Base-by-base conservation (phyloP, 2,329 filamentous ascomycete genomes). In the Penicillium sp. region DNA sequence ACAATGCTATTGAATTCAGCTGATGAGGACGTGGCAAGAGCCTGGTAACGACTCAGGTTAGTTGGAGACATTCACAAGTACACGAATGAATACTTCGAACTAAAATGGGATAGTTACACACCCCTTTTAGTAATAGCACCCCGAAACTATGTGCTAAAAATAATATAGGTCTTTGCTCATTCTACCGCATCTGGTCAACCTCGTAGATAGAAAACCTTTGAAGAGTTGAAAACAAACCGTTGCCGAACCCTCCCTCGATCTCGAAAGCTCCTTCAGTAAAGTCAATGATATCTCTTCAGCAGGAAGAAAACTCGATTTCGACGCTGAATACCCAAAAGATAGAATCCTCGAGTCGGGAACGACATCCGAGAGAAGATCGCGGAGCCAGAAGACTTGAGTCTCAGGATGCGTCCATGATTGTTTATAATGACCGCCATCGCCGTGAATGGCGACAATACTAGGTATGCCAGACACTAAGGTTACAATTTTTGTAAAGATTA, bases 391-490 rank as follows among this genome's bases (percentile, higher is more conserved):
- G 6, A 46, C 49, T 28, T 57, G 33, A 14, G 56, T 61, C 4
- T 55, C 47, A 18, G 51, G 28, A 51, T 66, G 60, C 7, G 63
- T 65, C 65, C 65, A 67, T n/a, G 51, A 47, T 59, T 58, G 5
- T 49, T 48, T n/a, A 33, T 52, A 40, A 54, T 55, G 53, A 57
- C 52, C 55, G 52, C 65, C 56, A 59, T 61, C 43, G 8, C 62
- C 64, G 38, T 66, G 64, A 8, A 66, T 59, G 16, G 62, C 62
- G 30, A 66, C 59, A 47, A 66, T 59, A 42, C 62, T 64, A 26
- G 9, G 9, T 12, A 43, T 3, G 38, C 16, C 8, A 40, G 28
- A 6, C 28, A 21, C 21, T 42, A 9, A 2, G 5, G 16, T 35
- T 46, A 28, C 12, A 33, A n/a, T n/a, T n/a, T n/a, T n/a, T 30